Evolutionary conservation across 371 early-diverging fungal species (phyloP).

Genomic region (Blastocladiella emersonii): DNA sequence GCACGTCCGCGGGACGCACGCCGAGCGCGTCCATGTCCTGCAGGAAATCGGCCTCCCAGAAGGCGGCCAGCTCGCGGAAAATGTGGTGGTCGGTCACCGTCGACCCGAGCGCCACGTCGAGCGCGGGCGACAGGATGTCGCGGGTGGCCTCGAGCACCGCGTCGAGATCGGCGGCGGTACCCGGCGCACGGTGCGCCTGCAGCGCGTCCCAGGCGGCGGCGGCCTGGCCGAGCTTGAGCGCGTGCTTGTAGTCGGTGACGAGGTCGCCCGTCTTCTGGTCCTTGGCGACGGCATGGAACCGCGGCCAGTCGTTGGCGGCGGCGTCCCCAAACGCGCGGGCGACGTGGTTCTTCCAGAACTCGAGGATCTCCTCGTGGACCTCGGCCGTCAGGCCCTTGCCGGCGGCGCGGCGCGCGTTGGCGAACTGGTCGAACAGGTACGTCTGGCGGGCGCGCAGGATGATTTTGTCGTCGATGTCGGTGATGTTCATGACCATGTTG

Average conservation of each 20-base stretch:
- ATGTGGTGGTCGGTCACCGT: conserved; percentile 71
- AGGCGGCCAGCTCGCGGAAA: conserved; percentile 81
- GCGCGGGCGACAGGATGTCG: conserved; percentile 37
- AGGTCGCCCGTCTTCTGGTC: conserved; percentile 11
- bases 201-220: background rate
- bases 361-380: conserved; percentile 18
- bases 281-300: conserved; percentile 30
- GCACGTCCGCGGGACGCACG: conserved; percentile 76
- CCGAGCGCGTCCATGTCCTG: conserved; percentile 90
- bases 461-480: conserved; percentile 99
- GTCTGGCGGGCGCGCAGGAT: conserved; percentile 83
- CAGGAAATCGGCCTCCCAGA: conserved; percentile 95
- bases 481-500: conserved; percentile 95
- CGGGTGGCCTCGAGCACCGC: conserved; percentile 30
- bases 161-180: conserved; percentile 17
- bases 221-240: conserved; percentile 48
- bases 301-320: conserved; percentile 31
- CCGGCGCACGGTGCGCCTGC: conserved; percentile 7
- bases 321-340: conserved; percentile 39
- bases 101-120: conserved; percentile 39
- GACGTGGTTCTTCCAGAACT: conserved; percentile 38
- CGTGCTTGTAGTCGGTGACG: conserved; percentile 52
- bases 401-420: conserved; percentile 14
- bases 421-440: conserved; percentile 53
- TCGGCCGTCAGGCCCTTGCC: conserved; percentile 30